phyloP scores from a whole-genome alignment of 1,284 basidiomycete genomes.

The Rhodotorula sp. region DNA sequence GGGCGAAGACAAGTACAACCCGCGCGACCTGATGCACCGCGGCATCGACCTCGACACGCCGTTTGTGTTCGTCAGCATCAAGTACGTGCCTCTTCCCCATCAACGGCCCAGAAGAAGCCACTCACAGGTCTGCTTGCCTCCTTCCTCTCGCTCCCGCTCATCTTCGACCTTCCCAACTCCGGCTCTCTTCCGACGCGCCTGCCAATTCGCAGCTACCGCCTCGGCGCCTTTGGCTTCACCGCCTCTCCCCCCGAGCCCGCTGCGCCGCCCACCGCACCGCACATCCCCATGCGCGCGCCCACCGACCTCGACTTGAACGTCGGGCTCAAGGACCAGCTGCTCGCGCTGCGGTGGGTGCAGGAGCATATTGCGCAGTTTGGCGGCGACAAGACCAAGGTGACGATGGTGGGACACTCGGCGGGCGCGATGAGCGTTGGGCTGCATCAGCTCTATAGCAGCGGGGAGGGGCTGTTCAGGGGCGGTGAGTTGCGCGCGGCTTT shows the following conservation, averaged over 20 bases:
- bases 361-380: slow-evolving; percentile 33
- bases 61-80: slow-evolving; percentile 36
- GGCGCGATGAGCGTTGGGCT: slow-evolving; percentile 41
- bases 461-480: slow-evolving; percentile 30
- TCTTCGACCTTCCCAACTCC: background rate
- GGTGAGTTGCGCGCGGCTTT: slow-evolving; percentile 1
- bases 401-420: slow-evolving; percentile 38
- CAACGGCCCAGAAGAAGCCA: background rate
- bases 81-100: slow-evolving; percentile 7
- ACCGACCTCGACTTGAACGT: slow-evolving; percentile 40
- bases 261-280: slow-evolving; percentile 22
- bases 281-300: slow-evolving; percentile 29
- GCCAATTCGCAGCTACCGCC: slow-evolving; percentile 29
- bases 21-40: slow-evolving; percentile 30
- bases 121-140: background rate
- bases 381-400: slow-evolving; percentile 31
- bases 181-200: background rate
- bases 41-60: slow-evolving; percentile 25
- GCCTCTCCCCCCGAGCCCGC: slow-evolving; percentile 29
- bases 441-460: slow-evolving; percentile 35
- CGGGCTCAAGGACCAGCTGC: slow-evolving; percentile 39
- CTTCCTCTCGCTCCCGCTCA: too few relatives aligned
- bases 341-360: slow-evolving; percentile 36
- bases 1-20: slow-evolving; percentile 30
- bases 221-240: slow-evolving; percentile 36